Evolutionary conservation across 2,329 filamentous ascomycete species (phyloP).

Genomic region (Cladosporium sp.): DNA sequence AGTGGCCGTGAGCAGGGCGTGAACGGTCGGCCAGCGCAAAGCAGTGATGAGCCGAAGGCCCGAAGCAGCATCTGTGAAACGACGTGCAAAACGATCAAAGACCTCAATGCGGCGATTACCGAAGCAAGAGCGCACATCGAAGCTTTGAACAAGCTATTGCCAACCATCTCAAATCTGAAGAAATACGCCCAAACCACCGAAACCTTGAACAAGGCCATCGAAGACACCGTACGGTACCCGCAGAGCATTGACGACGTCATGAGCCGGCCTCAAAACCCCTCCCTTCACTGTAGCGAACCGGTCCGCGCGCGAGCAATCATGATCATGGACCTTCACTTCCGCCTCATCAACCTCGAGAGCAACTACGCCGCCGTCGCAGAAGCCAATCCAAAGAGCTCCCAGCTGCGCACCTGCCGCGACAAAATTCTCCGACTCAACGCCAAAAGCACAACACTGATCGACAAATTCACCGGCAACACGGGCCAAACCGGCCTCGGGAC

Average conservation of each 20-base stretch:
- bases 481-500: not conserved
- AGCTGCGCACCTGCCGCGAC: slow-evolving; percentile 10
- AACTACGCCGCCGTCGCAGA: slow-evolving; percentile 18
- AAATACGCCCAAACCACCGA: not conserved
- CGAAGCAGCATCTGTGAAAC: not conserved
- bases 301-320: not conserved
- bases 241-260: not conserved
- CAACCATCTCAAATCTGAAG: no score
- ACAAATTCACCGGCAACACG: not conserved
- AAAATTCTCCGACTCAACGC: slow-evolving; percentile 1
- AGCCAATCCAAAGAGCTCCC: slow-evolving; percentile 9
- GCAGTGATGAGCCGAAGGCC: not conserved
- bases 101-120: slow-evolving; percentile 10
- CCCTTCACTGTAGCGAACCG: not conserved
- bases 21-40: not conserved
- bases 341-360: slow-evolving; percentile 27
- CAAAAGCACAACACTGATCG: no score
- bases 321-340: slow-evolving; percentile 17
- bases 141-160: no score
- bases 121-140: not conserved
- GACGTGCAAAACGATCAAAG: slow-evolving; percentile 2
- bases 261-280: not conserved
- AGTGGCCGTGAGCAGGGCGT: not conserved
- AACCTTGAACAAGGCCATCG: not conserved
- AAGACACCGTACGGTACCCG: slow-evolving; percentile 1